phyloP scores from a whole-genome alignment of 1,284 basidiomycete genomes.

The Puccinia horiana region DNA sequence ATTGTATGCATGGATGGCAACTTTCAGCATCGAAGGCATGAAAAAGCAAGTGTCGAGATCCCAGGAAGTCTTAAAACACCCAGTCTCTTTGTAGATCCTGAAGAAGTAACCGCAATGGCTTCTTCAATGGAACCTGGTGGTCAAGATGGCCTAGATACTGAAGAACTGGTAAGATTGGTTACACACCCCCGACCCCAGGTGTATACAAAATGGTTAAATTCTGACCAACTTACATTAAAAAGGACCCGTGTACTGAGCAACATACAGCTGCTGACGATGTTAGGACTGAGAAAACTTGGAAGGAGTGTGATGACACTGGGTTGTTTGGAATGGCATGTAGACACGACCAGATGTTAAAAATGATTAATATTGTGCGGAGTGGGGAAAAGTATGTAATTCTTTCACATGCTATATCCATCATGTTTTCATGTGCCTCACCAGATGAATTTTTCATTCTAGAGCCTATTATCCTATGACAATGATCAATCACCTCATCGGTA shows the following conservation, averaged over 20 bases:
- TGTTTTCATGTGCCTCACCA: neutral
- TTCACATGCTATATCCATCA: neutral
- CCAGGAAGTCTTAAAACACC: neutral
- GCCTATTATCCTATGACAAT: slow-evolving; percentile 9
- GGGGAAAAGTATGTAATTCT: slow-evolving; percentile 9
- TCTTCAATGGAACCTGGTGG: neutral
- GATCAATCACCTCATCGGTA: slow-evolving; percentile 3
- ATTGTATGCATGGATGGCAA: slow-evolving; percentile 18
- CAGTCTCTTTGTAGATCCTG: neutral
- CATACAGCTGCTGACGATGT: slow-evolving; percentile 22
- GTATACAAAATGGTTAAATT: neutral
- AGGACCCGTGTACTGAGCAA: slow-evolving; percentile 11
- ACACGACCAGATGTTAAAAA: neutral
- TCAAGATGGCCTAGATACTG: neutral
- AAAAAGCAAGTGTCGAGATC: slow-evolving; percentile 9
- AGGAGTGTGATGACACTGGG: slow-evolving; percentile 22
- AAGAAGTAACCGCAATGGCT: neutral
- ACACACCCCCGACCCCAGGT: neutral
- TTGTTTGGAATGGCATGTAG: slow-evolving; percentile 40
- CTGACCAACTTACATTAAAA: too few relatives aligned
- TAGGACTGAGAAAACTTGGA: neutral
- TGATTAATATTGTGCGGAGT: slow-evolving; percentile 20
- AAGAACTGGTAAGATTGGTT: neutral
- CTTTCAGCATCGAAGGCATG: slow-evolving; percentile 15
- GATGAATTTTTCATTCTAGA: neutral